phyloP scores from a whole-genome alignment of 2,329 filamentous ascomycete genomes.

The Fusarium sp. region DNA sequence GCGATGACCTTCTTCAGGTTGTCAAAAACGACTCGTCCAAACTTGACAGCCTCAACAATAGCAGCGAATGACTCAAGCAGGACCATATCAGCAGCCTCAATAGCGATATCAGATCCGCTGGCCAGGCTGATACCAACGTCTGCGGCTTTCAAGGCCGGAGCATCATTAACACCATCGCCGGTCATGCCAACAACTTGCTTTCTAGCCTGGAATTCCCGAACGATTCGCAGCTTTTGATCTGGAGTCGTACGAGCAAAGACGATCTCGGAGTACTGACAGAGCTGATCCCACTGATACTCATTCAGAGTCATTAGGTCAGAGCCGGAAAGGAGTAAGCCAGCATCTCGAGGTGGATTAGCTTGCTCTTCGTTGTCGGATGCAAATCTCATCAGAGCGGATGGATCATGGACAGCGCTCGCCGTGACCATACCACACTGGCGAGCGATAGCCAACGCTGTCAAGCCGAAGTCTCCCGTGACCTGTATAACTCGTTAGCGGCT shows the following conservation, averaged over 20 bases:
- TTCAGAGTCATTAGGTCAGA: constrained; percentile 76
- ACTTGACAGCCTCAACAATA: constrained; percentile 79
- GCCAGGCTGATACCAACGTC: constrained; percentile 88
- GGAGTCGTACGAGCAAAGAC: constrained; percentile 82
- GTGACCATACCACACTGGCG: constrained; percentile 80
- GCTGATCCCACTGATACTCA: constrained; percentile 76
- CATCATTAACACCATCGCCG: constrained; percentile 89
- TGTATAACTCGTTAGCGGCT: constrained; percentile 37
- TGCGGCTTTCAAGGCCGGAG: constrained; percentile 82
- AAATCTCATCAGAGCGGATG: constrained; percentile 63
- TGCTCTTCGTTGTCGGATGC: constrained; percentile 20
- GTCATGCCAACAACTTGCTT: constrained; percentile 84
- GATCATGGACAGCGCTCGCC: constrained; percentile 66
- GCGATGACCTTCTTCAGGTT: constrained; percentile 77
- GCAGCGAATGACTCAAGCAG: constrained; percentile 82
- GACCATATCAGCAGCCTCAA: constrained; percentile 86
- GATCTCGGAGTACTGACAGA: constrained; percentile 77
- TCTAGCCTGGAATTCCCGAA: constrained; percentile 79
- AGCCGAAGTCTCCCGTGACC: constrained; percentile 82
- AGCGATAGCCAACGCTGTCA: constrained; percentile 81
- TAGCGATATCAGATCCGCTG: constrained; percentile 84
- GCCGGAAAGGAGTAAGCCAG: constrained; percentile 71
- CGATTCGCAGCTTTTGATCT: constrained; percentile 84
- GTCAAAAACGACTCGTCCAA: constrained; percentile 81
- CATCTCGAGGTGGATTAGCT: constrained; percentile 57